Conservation (phyloP, 306 rosid species). For the Hippophae tibetana region DNA sequence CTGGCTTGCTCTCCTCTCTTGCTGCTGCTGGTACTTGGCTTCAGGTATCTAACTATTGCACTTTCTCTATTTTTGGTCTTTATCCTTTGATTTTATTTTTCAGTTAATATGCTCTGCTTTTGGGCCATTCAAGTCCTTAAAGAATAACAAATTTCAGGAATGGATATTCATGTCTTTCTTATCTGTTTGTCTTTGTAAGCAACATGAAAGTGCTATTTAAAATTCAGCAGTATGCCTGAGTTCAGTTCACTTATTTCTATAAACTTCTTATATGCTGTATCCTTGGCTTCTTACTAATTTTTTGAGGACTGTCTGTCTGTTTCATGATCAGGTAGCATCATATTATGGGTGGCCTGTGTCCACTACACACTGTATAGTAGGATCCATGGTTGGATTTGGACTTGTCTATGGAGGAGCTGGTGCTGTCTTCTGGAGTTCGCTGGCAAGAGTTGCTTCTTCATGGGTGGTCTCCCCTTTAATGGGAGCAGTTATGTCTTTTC, state of each 20-base stretch:
- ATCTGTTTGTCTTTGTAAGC: neutral
- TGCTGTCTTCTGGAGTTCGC: constrained; percentile 94
- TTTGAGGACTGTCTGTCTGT: constrained; percentile 8
- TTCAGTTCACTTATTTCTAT: neutral
- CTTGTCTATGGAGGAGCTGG: constrained; percentile 75
- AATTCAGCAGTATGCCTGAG: constrained; percentile 1
- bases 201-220: neutral
- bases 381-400: constrained; percentile 98
- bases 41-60: constrained; percentile 41
- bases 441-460: constrained; percentile 81
- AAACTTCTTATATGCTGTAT: neutral
- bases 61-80: neutral
- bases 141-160: too few relatives aligned
- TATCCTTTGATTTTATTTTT: neutral
- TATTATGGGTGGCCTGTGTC: constrained; percentile 96
- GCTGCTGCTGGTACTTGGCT: constrained; percentile 99
- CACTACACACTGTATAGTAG: constrained; percentile 95
- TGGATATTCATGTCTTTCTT: too few relatives aligned
- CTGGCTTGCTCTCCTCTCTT: constrained; percentile 85
- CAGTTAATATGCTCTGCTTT: neutral
- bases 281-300: constrained; percentile 8
- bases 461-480: constrained; percentile 87
- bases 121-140: neutral
- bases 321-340: constrained; percentile 58
- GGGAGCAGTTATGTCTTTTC: constrained; percentile 86